Conservation (phyloP, 1,284 basidiomycete species). For the Irpex rosettiformis region DNA sequence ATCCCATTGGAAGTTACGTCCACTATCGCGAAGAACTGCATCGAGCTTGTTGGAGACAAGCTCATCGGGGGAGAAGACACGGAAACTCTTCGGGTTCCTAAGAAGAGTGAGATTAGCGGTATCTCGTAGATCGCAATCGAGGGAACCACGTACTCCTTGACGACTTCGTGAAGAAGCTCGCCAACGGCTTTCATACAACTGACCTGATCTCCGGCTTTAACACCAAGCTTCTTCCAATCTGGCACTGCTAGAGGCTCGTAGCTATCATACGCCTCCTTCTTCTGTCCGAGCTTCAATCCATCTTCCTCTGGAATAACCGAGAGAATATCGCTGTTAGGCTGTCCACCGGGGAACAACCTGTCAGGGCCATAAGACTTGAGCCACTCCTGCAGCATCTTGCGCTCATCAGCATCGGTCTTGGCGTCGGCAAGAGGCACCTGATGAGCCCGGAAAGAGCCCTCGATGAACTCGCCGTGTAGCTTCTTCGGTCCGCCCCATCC, state of each 20-base stretch:
- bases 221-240: conserved; percentile 58
- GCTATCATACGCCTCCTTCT: conserved; percentile 62
- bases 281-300: conserved; percentile 60
- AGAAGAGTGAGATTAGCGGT: not conserved
- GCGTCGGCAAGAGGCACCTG: conserved; percentile 80
- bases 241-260: conserved; percentile 63
- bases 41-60: conserved; percentile 89
- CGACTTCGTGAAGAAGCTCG: conserved; percentile 53
- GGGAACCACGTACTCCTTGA: conserved; percentile 42
- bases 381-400: conserved; percentile 66
- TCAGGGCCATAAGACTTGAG: conserved; percentile 60
- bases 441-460: conserved; percentile 74
- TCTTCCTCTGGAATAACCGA: conserved; percentile 50
- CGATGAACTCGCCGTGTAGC: conserved; percentile 66
- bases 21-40: conserved; percentile 61
- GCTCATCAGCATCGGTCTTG: conserved; percentile 61
- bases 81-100: conserved; percentile 73
- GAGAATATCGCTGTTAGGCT: conserved; percentile 48
- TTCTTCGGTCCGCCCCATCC: conserved; percentile 69
- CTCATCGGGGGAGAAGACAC: conserved; percentile 92
- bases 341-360: conserved; percentile 60
- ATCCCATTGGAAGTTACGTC: conserved; percentile 85
- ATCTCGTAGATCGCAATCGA: conserved; percentile 17
- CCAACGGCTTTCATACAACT: conserved; percentile 81
- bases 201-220: conserved; percentile 44